These are phyloP conservation scores for Umbelopsis sp. DNA, from an alignment of 371 early-diverging fungal species.

Conservation along the genomic window DNA sequence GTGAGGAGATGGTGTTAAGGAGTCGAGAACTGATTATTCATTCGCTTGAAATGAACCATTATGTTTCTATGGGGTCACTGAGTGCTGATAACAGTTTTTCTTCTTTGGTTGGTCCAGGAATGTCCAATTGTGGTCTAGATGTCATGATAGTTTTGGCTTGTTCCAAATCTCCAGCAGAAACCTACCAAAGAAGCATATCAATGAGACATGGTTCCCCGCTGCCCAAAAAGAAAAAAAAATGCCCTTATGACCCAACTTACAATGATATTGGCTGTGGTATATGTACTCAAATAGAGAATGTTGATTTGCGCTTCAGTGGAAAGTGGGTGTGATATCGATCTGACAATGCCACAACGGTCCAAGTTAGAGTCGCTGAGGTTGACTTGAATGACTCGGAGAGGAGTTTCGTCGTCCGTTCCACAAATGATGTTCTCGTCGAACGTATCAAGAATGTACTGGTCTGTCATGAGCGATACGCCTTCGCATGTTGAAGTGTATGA, in stretches of 20 bases:
- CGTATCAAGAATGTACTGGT: slow-evolving; percentile 57
- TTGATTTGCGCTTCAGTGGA: slow-evolving; percentile 64
- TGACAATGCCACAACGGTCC: slow-evolving; percentile 76
- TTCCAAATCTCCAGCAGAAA: slow-evolving; percentile 42
- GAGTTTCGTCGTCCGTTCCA: slow-evolving; percentile 56
- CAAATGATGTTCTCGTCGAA: slow-evolving; percentile 67
- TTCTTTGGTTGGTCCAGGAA: not conserved
- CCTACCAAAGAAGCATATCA: slow-evolving; percentile 21
- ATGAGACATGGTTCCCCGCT: too few species aligned
- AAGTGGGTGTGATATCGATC: slow-evolving; percentile 75
- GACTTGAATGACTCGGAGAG: slow-evolving; percentile 72
- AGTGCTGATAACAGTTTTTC: not conserved
- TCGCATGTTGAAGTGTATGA: slow-evolving; percentile 76
- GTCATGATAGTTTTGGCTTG: slow-evolving; percentile 40
- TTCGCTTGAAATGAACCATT: not conserved
- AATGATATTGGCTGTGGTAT: slow-evolving; percentile 72
- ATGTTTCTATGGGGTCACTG: slow-evolving; percentile 3
- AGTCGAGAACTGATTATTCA: not conserved
- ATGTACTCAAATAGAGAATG: slow-evolving; percentile 72
- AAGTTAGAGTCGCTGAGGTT: slow-evolving; percentile 65
- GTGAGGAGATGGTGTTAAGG: not conserved
- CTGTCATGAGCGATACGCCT: slow-evolving; percentile 74
- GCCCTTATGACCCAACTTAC: slow-evolving; percentile 37
- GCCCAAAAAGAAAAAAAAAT: not conserved
- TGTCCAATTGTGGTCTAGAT: slow-evolving; percentile 30